phyloP scores from a whole-genome alignment of 805 yeast genomes.

The Candida suzukii region DNA sequence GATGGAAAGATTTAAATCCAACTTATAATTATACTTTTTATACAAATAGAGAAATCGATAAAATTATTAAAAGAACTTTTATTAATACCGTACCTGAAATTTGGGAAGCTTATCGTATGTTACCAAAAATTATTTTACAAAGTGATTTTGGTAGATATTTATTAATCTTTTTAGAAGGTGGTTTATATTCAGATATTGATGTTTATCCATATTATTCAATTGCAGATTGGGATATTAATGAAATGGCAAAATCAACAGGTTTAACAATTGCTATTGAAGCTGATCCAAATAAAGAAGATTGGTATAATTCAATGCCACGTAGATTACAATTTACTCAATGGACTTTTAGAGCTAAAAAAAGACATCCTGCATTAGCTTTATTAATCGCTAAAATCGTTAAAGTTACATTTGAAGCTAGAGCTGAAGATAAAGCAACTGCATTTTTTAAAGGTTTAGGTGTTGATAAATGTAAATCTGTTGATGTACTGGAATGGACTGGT shows the following conservation, averaged over 20 bases:
- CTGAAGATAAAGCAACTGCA: background rate
- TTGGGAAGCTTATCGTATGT: slow-evolving; percentile 31
- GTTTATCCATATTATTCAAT: slow-evolving; percentile 40
- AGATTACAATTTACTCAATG: slow-evolving; percentile 49
- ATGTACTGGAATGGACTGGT: slow-evolving; percentile 44
- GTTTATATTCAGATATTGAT: slow-evolving; percentile 45
- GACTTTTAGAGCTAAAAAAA: slow-evolving; percentile 44
- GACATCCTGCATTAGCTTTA: slow-evolving; percentile 48
- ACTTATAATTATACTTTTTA: background rate
- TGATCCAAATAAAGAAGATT: slow-evolving; percentile 37
- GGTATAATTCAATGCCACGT: slow-evolving; percentile 34
- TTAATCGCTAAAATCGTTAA: slow-evolving; percentile 40
- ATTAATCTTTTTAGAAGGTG: slow-evolving; percentile 40
- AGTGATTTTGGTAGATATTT: slow-evolving; percentile 45
- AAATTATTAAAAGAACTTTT: slow-evolving; percentile 3
- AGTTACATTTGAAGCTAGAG: slow-evolving; percentile 30
- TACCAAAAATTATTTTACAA: slow-evolving; percentile 36
- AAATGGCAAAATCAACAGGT: slow-evolving; percentile 34
- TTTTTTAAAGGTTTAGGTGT: too few relatives aligned
- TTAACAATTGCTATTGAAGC: slow-evolving; percentile 40
- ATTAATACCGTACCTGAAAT: slow-evolving; percentile 30
- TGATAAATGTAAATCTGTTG: background rate
- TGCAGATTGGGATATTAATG: slow-evolving; percentile 43
- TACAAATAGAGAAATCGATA: background rate
- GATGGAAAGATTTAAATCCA: background rate